Conservation (phyloP, 495 filamentous ascomycete genomes). For the Xanthoparmelia taractica region DNA sequence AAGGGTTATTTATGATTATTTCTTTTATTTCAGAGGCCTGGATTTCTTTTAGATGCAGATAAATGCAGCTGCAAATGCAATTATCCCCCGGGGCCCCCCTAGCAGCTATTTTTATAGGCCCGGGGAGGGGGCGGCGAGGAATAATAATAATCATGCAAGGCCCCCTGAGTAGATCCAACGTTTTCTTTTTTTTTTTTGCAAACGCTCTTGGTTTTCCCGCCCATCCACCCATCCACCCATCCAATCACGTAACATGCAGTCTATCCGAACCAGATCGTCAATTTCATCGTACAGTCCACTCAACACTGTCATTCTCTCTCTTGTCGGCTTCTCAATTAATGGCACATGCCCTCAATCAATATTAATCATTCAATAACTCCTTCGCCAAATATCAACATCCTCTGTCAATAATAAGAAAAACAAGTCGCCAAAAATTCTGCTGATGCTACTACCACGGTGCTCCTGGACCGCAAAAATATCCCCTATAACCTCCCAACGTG, state of each 20-base stretch:
- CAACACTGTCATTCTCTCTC: no score
- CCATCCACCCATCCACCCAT: not conserved
- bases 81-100: not conserved
- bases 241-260: not conserved
- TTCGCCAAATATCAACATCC: not conserved
- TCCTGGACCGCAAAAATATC: not conserved
- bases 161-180: conserved; percentile 3
- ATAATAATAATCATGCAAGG: no score
- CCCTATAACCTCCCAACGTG: not conserved
- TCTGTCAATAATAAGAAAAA: no score
- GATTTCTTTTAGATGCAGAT: no score
- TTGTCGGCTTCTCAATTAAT: no score
- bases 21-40: no score
- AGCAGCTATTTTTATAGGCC: conserved; percentile 1
- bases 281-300: not conserved
- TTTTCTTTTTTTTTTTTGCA: not conserved
- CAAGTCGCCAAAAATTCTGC: no score
- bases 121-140: not conserved
- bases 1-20: no score
- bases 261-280: not conserved
- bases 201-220: not conserved
- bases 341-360: not conserved
- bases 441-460: no score
- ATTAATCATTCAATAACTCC: not conserved
- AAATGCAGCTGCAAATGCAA: no score